Evolutionary conservation across 192 early-diverging fungal genomes (phyloP), one percentile per base, ranked within the genome.

Genomic region (Ambispora gerdemannii): DNA sequence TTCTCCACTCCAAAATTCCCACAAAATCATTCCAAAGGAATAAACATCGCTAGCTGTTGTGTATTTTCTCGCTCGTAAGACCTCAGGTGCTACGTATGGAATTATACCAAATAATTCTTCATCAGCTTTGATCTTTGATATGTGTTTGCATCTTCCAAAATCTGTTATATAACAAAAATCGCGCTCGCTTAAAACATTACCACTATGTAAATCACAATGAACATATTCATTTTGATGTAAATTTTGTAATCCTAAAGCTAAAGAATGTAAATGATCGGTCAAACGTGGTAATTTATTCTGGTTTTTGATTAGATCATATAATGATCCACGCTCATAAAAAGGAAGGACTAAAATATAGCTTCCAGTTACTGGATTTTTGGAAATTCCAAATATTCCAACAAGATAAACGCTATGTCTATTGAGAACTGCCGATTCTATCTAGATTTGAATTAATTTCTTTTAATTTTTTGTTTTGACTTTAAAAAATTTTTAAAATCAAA

Each of bases 21-120:
- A 81, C 72, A 81, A 74, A 8, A 81, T 74, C 17, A 81, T 68
- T 11, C 79, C 79, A 0, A 81, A 72, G 70, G 74, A 74, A 72
- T 78, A 81, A 15, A 81, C 59, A 38, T 81, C 78, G 15, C 47
- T 31, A 2, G 17, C 47, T 32, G 49, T 2, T 20, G 47, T 51
- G 11, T 50, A 28, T 7, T 66, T 49, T 32, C 4, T 17, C 8
- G 67, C 67, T 25, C 31, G 19, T 11, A 67, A 35, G 8, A 72
- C 53, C 32, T 78, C 77, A 32, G 77, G 74, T 13, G 77, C 71
- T 3, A 76, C n/a, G 55, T 74, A 78, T 3, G 77, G 74, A 6
- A 78, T 25, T 34, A 72, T 53, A 17, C 74, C 74, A 67, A 76
- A 78, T 51, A 67, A 11, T 4, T 52, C 15, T 11, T 53, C 30